Percentiles rank a stretch among this genome's conserved stretches.
These are phyloP conservation scores for Cytidiella melzeri DNA, from an alignment of 768 basidiomycete species.

Conservation along the genomic window DNA sequence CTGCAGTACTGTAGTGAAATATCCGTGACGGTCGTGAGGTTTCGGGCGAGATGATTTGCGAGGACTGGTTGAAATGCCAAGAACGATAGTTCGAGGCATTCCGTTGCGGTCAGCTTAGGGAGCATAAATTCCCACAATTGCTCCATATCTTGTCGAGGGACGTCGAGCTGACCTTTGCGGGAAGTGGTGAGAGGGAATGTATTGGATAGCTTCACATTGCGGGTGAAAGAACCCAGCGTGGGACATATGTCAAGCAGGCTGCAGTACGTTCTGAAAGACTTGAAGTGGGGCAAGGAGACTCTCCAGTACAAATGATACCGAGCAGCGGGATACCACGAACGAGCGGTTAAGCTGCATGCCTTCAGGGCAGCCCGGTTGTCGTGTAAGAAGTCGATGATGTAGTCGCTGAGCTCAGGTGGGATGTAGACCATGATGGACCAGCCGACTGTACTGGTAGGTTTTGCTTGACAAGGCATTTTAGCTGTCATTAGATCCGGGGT, in stretches of 20 bases:
- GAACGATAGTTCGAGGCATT: conserved; percentile 3
- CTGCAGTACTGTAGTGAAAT: conserved; percentile 21
- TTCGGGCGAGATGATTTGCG: neutral
- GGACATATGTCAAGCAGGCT: conserved; percentile 16
- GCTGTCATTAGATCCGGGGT: no score
- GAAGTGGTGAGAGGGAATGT: neutral
- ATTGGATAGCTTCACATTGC: conserved; percentile 13
- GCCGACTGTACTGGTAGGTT: no score
- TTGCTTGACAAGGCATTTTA: no score
- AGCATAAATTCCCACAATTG: conserved; percentile 1
- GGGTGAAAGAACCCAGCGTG: conserved; percentile 17
- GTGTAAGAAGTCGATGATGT: conserved; percentile 29
- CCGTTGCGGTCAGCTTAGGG: conserved; percentile 3
- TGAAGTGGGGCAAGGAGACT: conserved; percentile 14
- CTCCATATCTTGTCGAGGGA: neutral
- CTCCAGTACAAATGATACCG: conserved; percentile 24
- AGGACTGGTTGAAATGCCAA: conserved; percentile 1
- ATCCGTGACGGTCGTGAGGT: conserved; percentile 12
- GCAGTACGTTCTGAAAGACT: conserved; percentile 9
- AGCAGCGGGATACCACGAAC: conserved; percentile 23
- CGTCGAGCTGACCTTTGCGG: neutral
- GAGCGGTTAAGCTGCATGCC: conserved; percentile 21
- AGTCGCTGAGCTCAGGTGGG: conserved; percentile 30
- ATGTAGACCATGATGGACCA: conserved; percentile 22
- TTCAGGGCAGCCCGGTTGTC: conserved; percentile 19